Conservation (phyloP, 139 green algal species). For the Micractinium sp. region DNA sequence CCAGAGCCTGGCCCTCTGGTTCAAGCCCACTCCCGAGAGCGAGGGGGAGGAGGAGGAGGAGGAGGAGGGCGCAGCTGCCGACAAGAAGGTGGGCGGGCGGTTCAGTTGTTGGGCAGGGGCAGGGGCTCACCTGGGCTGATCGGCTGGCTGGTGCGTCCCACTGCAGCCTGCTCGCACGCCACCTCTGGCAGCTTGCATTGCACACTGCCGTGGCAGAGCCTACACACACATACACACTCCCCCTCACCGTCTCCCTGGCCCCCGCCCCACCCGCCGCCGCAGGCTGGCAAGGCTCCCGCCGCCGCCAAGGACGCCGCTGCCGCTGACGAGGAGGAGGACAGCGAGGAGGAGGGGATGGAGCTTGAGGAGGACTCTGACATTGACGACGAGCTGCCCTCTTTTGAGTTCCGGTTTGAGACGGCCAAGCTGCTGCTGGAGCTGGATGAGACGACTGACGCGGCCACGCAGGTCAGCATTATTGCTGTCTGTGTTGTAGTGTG, state of each 20-base stretch:
- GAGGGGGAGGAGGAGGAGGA: conserved; percentile 24
- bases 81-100: background rate
- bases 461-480: conserved; percentile 60
- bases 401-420: conserved; percentile 86
- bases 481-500: background rate
- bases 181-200: no score
- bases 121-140: background rate
- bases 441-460: conserved; percentile 68
- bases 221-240: background rate
- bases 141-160: background rate
- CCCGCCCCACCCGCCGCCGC: background rate
- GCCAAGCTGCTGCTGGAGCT: conserved; percentile 91
- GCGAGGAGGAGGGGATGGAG: background rate
- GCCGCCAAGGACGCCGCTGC: background rate
- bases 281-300: background rate
- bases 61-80: background rate
- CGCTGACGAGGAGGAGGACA: background rate
- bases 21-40: conserved; percentile 38
- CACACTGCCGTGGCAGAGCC: no score
- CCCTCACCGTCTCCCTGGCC: background rate
- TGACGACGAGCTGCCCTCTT: conserved; percentile 54
- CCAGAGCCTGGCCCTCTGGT: conserved; percentile 80
- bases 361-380: background rate
- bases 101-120: background rate
- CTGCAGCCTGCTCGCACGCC: background rate